Conservation (phyloP, 148 eudicot species). For the Cornus kousa region DNA sequence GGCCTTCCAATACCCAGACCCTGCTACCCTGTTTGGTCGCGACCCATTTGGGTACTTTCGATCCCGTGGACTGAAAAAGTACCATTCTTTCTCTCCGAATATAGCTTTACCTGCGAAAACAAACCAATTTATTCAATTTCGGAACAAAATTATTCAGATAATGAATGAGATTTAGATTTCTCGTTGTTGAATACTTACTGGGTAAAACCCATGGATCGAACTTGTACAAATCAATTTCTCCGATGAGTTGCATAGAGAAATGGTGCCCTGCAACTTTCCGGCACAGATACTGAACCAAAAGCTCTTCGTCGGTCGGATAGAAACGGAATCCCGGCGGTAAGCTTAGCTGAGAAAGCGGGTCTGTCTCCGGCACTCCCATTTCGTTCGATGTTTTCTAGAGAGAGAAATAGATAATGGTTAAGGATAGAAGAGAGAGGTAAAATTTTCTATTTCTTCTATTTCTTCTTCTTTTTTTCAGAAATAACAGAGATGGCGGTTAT, state of each 20-base stretch:
- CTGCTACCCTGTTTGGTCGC: conserved; percentile 74
- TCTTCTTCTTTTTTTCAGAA: not conserved
- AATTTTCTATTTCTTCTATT: not conserved
- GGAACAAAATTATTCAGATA: not conserved
- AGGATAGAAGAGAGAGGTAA: not conserved
- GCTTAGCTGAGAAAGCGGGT: conserved; percentile 55
- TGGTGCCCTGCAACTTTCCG: conserved; percentile 61
- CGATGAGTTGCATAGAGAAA: conserved; percentile 58
- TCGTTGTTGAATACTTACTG: not conserved
- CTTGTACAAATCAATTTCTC: conserved; percentile 72
- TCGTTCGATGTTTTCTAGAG: not conserved
- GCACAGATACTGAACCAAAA: conserved; percentile 67
- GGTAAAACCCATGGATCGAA: conserved; percentile 68
- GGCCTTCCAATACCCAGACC: conserved; percentile 86
- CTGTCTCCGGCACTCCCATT: conserved; percentile 51
- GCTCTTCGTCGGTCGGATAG: conserved; percentile 81
- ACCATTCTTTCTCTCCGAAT: conserved; percentile 86
- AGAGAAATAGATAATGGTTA: not conserved
- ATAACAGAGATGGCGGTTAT: conserved; percentile 4
- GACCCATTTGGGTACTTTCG: conserved; percentile 84
- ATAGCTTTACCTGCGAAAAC: conserved; percentile 55
- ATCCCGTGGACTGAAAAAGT: conserved; percentile 78
- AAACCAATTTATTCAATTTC: not conserved
- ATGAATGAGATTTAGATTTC: not conserved
- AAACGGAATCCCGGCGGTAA: conserved; percentile 88